Base-by-base conservation (phyloP, 1,139 yeast species). In the Nakaseomyces sp. region DNA sequence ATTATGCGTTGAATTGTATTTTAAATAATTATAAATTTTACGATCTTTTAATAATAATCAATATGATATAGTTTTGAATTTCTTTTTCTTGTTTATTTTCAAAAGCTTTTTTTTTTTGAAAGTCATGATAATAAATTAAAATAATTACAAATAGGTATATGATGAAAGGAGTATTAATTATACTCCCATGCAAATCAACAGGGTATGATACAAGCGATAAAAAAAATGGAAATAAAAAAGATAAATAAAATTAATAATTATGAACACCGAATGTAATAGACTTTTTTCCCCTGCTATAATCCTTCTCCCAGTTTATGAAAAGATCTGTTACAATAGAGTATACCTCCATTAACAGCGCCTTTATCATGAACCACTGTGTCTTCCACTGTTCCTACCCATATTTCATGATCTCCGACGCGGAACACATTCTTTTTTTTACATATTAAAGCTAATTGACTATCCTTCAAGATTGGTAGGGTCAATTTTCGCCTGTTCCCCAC, bases 351-450 rank as follows among this genome's bases (percentile, higher is more conserved):
- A 5, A 66, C 65, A 36, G 63, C 61, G 4, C 42, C 50, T n/a
- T n/a, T 26, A 26, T 60, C 60, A 2, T 70, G 65, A 3, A 50
- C 46, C 18, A 74, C 44, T 4, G 79, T 73, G 42, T 80, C 80
- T 30, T 71, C 60, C 1, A 82, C 85, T 46, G 72, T 70, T 2
- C 84, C 93, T 3, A 85, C 78, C 95, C 96, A 87, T 2, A 88
- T 79, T 59, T 87, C 95, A 61, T 88, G 96, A 53, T 81, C 85
- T 47, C 81, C 87, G 0, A 87, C 78, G 16, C 64, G 63, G 45
- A 84, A 70, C 6, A 75, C 77, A 31, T 71, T 65, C 35, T 66
- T 65, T 38, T 77, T 74, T 46, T 73, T 67, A 58, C 95, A 86
- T 13, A 85, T 72, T 45, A 87, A 65, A 1, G 81, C 76, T 24